phyloP scores from a whole-genome alignment of 805 yeast genomes.

The Pachysolen tannophilus region DNA sequence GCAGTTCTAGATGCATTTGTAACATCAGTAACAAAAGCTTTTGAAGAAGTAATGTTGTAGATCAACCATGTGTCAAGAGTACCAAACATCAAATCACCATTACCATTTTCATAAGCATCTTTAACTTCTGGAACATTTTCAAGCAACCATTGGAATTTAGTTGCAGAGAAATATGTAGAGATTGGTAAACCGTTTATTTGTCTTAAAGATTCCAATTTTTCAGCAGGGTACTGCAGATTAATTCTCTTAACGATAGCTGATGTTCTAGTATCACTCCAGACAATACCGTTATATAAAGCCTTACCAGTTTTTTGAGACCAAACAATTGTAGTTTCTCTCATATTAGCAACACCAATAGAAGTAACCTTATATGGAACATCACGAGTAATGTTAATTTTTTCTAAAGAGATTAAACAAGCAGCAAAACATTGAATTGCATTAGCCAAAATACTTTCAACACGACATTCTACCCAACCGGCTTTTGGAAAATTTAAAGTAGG shows the following conservation, averaged over 20 bases:
- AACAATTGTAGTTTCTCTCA: conserved; percentile 89
- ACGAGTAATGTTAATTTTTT: conserved; percentile 44
- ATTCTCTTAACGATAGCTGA: conserved; percentile 59
- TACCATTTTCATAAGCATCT: conserved; percentile 64
- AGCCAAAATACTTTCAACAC: conserved; percentile 74
- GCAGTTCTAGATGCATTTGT: conserved; percentile 90
- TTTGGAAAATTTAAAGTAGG: conserved; percentile 73
- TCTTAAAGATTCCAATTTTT: conserved; percentile 48
- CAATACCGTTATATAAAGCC: conserved; percentile 83
- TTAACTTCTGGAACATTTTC: conserved; percentile 66
- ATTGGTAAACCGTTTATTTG: conserved; percentile 77
- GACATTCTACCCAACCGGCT: conserved; percentile 93
- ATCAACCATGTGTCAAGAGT: conserved; percentile 94
- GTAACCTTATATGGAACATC: conserved; percentile 49
- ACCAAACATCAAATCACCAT: conserved; percentile 74
- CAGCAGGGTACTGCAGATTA: conserved; percentile 43
- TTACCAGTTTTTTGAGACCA: conserved; percentile 82
- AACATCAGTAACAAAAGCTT: conserved; percentile 72
- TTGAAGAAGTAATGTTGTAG: conserved; percentile 68
- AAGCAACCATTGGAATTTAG: conserved; percentile 82
- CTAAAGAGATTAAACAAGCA: conserved; percentile 49
- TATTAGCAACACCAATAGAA: conserved; percentile 85
- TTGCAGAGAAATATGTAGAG: conserved; percentile 86
- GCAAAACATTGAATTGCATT: conserved; percentile 77
- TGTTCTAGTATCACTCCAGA: conserved; percentile 94